Evolutionary conservation across 495 filamentous ascomycete genomes (phyloP).

Genomic region (Xylaria bambusicola): DNA sequence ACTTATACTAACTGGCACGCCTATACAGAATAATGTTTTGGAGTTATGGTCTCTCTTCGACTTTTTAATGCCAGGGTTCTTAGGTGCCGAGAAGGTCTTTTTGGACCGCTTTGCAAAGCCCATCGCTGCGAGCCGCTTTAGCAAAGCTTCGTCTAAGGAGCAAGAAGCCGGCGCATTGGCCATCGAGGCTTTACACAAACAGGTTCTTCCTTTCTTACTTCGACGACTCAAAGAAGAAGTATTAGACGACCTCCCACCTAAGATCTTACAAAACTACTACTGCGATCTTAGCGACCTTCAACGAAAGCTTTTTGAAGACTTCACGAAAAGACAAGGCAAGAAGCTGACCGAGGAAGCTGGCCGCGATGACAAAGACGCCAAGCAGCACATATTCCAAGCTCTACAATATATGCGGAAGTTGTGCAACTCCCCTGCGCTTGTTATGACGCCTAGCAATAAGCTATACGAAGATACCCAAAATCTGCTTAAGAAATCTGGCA

Average conservation of each 20-base stretch:
- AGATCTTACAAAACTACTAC: conserved; percentile 99
- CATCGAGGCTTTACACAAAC: conserved; percentile 96
- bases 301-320: conserved; percentile 92
- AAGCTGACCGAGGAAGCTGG: conserved; percentile 76
- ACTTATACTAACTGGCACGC: conserved; percentile 92
- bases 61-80: conserved; percentile 97
- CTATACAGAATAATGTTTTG: conserved; percentile 96
- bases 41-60: conserved; percentile 99
- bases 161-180: conserved; percentile 95
- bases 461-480: conserved; percentile 83
- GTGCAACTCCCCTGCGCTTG: conserved; percentile 94
- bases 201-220: conserved; percentile 94
- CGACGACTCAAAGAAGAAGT: conserved; percentile 98
- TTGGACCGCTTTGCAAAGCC: conserved; percentile 96
- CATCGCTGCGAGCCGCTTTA: conserved; percentile 90
- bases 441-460: conserved; percentile 91
- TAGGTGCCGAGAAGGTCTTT: conserved; percentile 98
- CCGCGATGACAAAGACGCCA: conserved; percentile 80
- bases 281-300: conserved; percentile 97
- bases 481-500: conserved; percentile 68
- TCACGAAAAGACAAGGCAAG: conserved; percentile 88
- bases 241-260: conserved; percentile 91
- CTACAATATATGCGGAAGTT: conserved; percentile 99
- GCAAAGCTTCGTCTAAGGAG: conserved; percentile 96
- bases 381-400: conserved; percentile 98